These are phyloP conservation scores for Phytophthora lateralis DNA, from an alignment of 352 stramenopile genomes.

Conservation along the genomic window DNA sequence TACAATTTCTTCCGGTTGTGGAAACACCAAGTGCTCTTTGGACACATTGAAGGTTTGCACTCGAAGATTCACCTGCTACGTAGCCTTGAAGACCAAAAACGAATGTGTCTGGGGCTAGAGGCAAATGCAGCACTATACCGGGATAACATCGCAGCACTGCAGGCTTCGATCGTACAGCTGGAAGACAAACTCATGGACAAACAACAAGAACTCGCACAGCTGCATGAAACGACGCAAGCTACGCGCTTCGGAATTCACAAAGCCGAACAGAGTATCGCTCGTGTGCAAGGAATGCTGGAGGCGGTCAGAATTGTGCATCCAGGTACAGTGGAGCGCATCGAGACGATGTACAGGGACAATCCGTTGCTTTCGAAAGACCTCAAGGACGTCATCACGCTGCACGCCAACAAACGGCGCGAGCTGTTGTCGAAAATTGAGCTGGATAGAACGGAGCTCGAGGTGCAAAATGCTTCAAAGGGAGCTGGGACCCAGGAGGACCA, in stretches of 20 bases:
- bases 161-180: conserved; percentile 59
- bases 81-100: conserved; percentile 80
- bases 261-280: conserved; percentile 73
- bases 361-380: conserved; percentile 72
- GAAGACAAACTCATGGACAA: conserved; percentile 66
- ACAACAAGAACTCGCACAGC: conserved; percentile 61
- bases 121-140: conserved; percentile 62
- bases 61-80: conserved; percentile 67
- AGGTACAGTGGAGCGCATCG: conserved; percentile 67
- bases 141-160: conserved; percentile 62
- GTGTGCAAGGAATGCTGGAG: conserved; percentile 76
- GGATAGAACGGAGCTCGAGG: conserved; percentile 61
- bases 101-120: conserved; percentile 69
- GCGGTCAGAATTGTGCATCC: conserved; percentile 70
- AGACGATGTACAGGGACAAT: conserved; percentile 70
- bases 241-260: conserved; percentile 75
- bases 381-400: conserved; percentile 59
- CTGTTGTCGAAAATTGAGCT: conserved; percentile 58
- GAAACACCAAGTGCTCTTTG: conserved; percentile 82
- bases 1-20: conserved; percentile 84
- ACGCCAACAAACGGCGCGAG: conserved; percentile 48
- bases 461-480: conserved; percentile 43
- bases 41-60: conserved; percentile 68
- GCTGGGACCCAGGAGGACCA: conserved; percentile 51
- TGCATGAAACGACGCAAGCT: conserved; percentile 66